These are phyloP conservation scores for Penicillium sumatraense DNA, from an alignment of 2,329 filamentous ascomycete species.

Conservation along the genomic window DNA sequence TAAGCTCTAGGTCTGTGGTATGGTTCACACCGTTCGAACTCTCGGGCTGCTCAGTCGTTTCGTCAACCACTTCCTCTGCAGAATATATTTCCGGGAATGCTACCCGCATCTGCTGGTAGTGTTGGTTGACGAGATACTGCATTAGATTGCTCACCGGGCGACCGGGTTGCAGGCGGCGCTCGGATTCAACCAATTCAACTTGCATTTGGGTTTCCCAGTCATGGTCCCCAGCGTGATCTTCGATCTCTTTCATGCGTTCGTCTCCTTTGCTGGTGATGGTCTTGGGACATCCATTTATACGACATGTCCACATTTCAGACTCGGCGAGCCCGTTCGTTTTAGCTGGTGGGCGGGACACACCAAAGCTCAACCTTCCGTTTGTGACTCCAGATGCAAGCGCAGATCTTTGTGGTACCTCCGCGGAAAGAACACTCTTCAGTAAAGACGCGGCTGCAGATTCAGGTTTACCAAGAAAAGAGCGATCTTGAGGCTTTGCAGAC, in stretches of 20 bases:
- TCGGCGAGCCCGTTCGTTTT: constrained; percentile 10
- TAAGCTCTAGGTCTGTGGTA: background rate
- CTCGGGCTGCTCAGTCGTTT: background rate
- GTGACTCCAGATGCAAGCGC: constrained; percentile 1
- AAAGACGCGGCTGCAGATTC: constrained; percentile 21
- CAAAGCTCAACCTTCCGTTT: background rate
- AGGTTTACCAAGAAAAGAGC: constrained; percentile 14
- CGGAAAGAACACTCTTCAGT: constrained; percentile 24
- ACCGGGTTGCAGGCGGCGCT: constrained; percentile 27
- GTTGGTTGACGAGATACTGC: constrained; percentile 27
- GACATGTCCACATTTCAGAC: constrained; percentile 23
- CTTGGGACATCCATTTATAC: constrained; percentile 26
- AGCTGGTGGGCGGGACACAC: constrained; percentile 1
- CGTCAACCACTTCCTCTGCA: background rate
- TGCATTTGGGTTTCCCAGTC: constrained; percentile 31
- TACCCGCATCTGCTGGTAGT: constrained; percentile 28
- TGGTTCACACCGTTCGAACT: background rate
- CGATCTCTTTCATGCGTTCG: constrained; percentile 25
- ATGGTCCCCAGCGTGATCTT: constrained; percentile 27
- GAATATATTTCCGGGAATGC: constrained; percentile 29
- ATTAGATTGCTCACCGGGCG: constrained; percentile 29
- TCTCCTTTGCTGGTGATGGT: constrained; percentile 16
- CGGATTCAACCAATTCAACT: constrained; percentile 28
- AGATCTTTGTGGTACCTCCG: constrained; percentile 12
- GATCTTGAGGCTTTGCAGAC: constrained; percentile 17